Percentiles rank a stretch among this genome's conserved stretches.
Evolutionary conservation across 2,329 filamentous ascomycete genomes (phyloP).

Genomic region (Pseudogymnoascus sp.): DNA sequence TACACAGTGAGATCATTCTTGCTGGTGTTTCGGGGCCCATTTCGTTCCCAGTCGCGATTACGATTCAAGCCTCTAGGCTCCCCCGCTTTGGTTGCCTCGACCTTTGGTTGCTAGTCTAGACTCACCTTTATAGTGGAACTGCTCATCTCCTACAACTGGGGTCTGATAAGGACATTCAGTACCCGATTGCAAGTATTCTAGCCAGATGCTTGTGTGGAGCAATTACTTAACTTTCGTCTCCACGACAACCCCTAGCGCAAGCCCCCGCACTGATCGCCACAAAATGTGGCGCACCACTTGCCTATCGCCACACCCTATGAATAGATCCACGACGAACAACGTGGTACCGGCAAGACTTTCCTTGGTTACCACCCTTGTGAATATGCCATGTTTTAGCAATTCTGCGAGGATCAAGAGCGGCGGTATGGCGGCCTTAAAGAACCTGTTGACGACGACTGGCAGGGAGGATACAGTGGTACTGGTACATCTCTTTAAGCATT

Average conservation of each 20-base stretch:
- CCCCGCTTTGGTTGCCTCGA: background rate
- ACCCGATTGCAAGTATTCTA: background rate
- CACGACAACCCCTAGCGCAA: background rate
- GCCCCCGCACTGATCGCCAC: background rate
- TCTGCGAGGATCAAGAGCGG: background rate
- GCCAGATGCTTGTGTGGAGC: background rate
- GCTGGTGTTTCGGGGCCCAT: background rate
- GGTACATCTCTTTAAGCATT: background rate
- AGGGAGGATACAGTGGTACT: background rate
- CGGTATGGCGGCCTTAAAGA: background rate
- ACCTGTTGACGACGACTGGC: background rate
- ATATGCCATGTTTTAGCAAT: constrained; percentile 3
- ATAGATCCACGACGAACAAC: background rate
- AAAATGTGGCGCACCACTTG: constrained; percentile 1
- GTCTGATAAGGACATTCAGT: background rate
- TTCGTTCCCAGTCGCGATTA: background rate
- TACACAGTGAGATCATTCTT: background rate
- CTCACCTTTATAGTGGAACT: background rate
- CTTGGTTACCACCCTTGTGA: background rate
- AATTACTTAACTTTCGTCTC: background rate
- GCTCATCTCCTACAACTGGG: background rate
- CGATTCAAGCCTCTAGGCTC: background rate
- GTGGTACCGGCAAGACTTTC: background rate
- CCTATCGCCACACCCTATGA: background rate
- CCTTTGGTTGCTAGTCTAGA: background rate